Conservation (phyloP, 768 basidiomycete genomes). For the Tremella yokohamensis region DNA sequence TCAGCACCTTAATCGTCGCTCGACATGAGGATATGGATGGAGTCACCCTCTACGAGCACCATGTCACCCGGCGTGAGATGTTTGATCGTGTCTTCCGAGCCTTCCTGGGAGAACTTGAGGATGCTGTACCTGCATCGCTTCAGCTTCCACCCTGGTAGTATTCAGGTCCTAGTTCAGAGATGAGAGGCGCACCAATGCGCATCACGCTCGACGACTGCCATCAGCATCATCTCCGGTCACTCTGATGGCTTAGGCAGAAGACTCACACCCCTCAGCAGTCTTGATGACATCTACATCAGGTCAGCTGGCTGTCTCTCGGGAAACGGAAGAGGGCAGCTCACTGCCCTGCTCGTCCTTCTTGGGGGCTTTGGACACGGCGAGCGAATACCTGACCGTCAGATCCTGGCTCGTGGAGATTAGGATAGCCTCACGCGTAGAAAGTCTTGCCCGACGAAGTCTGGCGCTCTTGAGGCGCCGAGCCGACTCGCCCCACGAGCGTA, state of each 20-base stretch:
- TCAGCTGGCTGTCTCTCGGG: constrained; percentile 1
- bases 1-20: no score
- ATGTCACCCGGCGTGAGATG: constrained; percentile 10
- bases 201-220: background rate
- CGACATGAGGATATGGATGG: background rate
- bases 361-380: constrained; percentile 14
- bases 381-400: constrained; percentile 4
- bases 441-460: background rate
- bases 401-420: no score
- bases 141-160: background rate
- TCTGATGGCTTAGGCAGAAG: constrained; percentile 8
- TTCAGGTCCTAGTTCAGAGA: no score
- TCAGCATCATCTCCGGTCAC: constrained; percentile 9
- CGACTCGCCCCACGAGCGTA: constrained; percentile 22
- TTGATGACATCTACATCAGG: constrained; percentile 7
- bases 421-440: constrained; percentile 8
- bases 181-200: background rate
- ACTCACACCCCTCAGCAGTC: constrained; percentile 19
- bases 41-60: constrained; percentile 22
- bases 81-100: constrained; percentile 7
- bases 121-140: constrained; percentile 13
- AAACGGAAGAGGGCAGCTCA: constrained; percentile 7
- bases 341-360: constrained; percentile 19
- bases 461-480: constrained; percentile 11
- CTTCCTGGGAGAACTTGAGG: constrained; percentile 19